A percentile compares a stretch with the other conserved stretches of the same genome.
phyloP scores from a whole-genome alignment of 148 eudicot genomes.

The Rhododendron simsii region DNA sequence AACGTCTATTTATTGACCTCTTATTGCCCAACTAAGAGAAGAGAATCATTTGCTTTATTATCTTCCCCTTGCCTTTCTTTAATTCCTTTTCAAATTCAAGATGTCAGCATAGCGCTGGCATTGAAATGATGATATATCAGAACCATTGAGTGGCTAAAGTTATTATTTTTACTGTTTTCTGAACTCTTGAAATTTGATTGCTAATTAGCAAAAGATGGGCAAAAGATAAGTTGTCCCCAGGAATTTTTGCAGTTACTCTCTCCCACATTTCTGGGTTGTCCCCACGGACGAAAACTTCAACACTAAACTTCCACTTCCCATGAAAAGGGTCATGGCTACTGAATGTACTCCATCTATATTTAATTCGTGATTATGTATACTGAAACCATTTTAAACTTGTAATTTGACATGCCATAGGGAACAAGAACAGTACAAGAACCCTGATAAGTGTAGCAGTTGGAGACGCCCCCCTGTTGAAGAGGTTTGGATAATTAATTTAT shows the following conservation, averaged over 20 bases:
- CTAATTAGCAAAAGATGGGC: background rate
- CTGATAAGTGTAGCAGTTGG: conserved; percentile 46
- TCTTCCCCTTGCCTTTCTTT: background rate
- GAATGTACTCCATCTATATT: background rate
- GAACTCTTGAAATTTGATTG: background rate
- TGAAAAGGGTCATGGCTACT: background rate
- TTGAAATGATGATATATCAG: background rate
- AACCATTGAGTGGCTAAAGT: background rate
- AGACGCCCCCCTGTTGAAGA: conserved; percentile 86
- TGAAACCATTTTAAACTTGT: background rate
- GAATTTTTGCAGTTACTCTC: background rate
- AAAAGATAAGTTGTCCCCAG: background rate
- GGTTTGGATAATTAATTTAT: conserved; percentile 34
- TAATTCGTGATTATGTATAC: background rate
- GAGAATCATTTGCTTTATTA: background rate
- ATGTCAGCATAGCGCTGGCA: background rate
- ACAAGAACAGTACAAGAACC: conserved; percentile 70
- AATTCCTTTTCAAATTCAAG: background rate
- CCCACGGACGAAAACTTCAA: background rate
- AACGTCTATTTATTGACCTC: background rate
- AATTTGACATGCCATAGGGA: conserved; percentile 46
- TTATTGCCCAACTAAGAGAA: background rate
- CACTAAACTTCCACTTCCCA: background rate
- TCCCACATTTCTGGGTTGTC: background rate
- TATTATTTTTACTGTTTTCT: background rate